Conservation (phyloP, 345 rosid species). For the Hibiscus mutabilis region DNA sequence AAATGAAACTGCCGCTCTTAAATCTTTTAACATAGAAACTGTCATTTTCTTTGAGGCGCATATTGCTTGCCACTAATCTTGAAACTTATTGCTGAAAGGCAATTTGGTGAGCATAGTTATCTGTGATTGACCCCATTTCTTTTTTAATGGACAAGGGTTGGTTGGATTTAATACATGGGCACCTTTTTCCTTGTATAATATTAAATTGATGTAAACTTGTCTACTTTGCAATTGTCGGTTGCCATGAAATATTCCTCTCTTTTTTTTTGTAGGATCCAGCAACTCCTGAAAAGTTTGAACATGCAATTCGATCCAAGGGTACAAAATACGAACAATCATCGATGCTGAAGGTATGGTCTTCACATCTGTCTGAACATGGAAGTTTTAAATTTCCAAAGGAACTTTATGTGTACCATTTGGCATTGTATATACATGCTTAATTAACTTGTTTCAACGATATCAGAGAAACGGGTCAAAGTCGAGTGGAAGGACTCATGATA, state of each 20-base stretch:
- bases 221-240: slow-evolving; percentile 3
- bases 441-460: not conserved
- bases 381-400: not conserved
- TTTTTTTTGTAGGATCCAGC: slow-evolving; percentile 59
- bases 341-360: slow-evolving; percentile 42
- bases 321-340: slow-evolving; percentile 46
- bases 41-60: not conserved
- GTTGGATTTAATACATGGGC: slow-evolving; percentile 1
- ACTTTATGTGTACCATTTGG: too few species aligned
- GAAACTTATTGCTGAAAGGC: slow-evolving; percentile 1
- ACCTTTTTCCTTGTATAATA: not conserved
- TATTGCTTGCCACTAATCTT: not conserved
- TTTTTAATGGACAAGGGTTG: not conserved
- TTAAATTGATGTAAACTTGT: not conserved
- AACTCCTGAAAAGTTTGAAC: slow-evolving; percentile 81
- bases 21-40: not conserved
- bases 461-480: slow-evolving; percentile 69
- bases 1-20: not conserved
- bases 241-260: not conserved
- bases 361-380: not conserved
- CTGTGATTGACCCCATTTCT: not conserved
- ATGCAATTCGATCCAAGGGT: slow-evolving; percentile 39
- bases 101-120: not conserved
- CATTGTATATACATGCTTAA: slow-evolving; percentile 6
- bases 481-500: slow-evolving; percentile 24